phyloP scores from a whole-genome alignment of 345 rosid genomes.

The Boechera retrofracta region DNA sequence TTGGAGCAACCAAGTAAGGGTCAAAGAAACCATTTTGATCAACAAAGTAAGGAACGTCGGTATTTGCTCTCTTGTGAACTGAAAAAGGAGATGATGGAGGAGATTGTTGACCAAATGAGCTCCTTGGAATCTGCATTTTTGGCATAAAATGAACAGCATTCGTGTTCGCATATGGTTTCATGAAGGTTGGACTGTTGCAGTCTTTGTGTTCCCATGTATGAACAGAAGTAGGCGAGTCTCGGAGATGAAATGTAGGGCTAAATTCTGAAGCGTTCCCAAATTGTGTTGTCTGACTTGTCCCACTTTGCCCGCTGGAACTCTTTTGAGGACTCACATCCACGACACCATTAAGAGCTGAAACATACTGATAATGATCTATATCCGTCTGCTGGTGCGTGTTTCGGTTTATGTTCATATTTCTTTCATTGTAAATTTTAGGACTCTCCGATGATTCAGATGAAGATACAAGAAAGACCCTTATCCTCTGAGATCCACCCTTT shows the following conservation, averaged over 20 bases:
- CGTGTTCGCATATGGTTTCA: slow-evolving; percentile 45
- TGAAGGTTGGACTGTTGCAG: slow-evolving; percentile 49
- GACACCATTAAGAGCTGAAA: slow-evolving; percentile 74
- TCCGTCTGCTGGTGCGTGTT: slow-evolving; percentile 51
- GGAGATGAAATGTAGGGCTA: slow-evolving; percentile 50
- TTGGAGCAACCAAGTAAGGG: slow-evolving; percentile 47
- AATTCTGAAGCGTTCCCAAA: slow-evolving; percentile 58
- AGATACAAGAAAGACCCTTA: slow-evolving; percentile 74
- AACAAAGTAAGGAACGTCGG: slow-evolving; percentile 46
- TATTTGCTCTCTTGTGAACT: slow-evolving; percentile 50
- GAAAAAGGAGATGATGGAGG: slow-evolving; percentile 56
- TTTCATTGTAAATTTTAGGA: slow-evolving; percentile 58
- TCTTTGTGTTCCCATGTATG: slow-evolving; percentile 57
- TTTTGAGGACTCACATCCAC: slow-evolving; percentile 58
- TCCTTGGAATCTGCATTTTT: slow-evolving; percentile 43
- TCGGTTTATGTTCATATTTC: slow-evolving; percentile 35
- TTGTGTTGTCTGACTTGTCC: slow-evolving; percentile 55
- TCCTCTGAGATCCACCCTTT: slow-evolving; percentile 68
- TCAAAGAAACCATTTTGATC: slow-evolving; percentile 47
- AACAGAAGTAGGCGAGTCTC: slow-evolving; percentile 56
- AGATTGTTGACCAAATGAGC: slow-evolving; percentile 49
- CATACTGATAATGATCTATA: slow-evolving; percentile 59
- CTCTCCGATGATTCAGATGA: slow-evolving; percentile 56
- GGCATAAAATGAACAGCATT: slow-evolving; percentile 47
- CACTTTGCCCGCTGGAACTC: slow-evolving; percentile 57